These are phyloP conservation scores for Strobilomyces dryophilus DNA, from an alignment of 768 basidiomycete species.

Conservation along the genomic window DNA sequence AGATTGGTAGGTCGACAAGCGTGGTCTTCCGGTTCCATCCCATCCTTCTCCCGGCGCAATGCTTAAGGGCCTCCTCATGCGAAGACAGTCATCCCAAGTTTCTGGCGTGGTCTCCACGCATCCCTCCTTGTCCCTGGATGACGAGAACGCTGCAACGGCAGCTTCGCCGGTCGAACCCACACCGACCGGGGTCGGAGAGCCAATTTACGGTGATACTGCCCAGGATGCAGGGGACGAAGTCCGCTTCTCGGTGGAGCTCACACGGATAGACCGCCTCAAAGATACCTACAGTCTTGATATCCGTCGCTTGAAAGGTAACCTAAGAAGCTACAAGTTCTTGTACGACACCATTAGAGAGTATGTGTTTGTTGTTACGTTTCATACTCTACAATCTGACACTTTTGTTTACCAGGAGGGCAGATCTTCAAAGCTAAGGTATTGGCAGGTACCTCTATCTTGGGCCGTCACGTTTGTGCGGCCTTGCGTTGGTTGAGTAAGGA, in stretches of 20 bases:
- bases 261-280: slow-evolving; percentile 81
- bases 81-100: slow-evolving; percentile 85
- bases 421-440: slow-evolving; percentile 33
- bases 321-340: slow-evolving; percentile 90
- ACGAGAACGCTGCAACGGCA: slow-evolving; percentile 25
- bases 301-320: slow-evolving; percentile 85
- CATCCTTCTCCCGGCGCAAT: slow-evolving; percentile 71
- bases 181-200: slow-evolving; percentile 37
- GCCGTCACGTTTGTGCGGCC: neutral
- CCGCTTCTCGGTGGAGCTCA: slow-evolving; percentile 92
- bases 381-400: slow-evolving; percentile 9
- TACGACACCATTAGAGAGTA: slow-evolving; percentile 86
- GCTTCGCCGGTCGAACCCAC: slow-evolving; percentile 36
- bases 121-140: slow-evolving; percentile 49
- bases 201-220: slow-evolving; percentile 72
- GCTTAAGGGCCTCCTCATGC: slow-evolving; percentile 85
- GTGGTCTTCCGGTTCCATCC: slow-evolving; percentile 82
- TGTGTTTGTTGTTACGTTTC: slow-evolving; percentile 32
- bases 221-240: slow-evolving; percentile 95
- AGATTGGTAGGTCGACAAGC: slow-evolving; percentile 70
- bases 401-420: slow-evolving; percentile 30
- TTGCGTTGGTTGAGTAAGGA: neutral
- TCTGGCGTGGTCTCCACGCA: slow-evolving; percentile 35
- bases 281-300: slow-evolving; percentile 92
- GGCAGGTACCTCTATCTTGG: slow-evolving; percentile 24